A percentile compares a stretch with the other conserved stretches of the same genome.
These are phyloP conservation scores for Populus trichocarpa DNA, from an alignment of 441 rosid species.

Conservation along the genomic window DNA sequence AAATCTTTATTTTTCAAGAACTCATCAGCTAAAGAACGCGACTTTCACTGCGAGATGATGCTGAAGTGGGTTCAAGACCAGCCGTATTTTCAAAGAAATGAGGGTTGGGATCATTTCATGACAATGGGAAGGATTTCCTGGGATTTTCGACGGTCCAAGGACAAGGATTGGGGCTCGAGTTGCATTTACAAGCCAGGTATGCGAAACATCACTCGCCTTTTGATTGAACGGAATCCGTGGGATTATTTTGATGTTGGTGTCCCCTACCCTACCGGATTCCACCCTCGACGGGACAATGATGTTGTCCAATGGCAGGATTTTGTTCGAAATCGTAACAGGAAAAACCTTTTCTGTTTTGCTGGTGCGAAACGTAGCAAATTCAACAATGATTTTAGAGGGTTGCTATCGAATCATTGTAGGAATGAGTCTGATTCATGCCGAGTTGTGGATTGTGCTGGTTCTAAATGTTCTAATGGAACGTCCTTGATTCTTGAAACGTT, in stretches of 20 bases:
- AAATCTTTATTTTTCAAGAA: conserved; percentile 54
- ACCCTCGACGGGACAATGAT: conserved; percentile 75
- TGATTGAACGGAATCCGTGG: conserved; percentile 93
- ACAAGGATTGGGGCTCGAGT: conserved; percentile 84
- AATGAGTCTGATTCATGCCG: conserved; percentile 48
- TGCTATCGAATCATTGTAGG: conserved; percentile 58
- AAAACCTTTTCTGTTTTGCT: conserved; percentile 75
- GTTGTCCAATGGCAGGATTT: conserved; percentile 67
- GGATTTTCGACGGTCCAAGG: conserved; percentile 82
- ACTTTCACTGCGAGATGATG: conserved; percentile 64
- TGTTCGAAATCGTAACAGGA: conserved; percentile 51
- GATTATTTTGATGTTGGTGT: conserved; percentile 92
- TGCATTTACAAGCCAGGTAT: conserved; percentile 76
- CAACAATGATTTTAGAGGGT: conserved; percentile 69
- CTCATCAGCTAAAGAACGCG: conserved; percentile 60
- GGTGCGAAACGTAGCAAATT: conserved; percentile 64
- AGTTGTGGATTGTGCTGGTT: conserved; percentile 57
- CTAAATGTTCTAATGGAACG: conserved; percentile 71
- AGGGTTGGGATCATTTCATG: conserved; percentile 91
- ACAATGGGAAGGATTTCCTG: conserved; percentile 96
- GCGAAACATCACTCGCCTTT: conserved; percentile 88
- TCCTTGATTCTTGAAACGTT: conserved; percentile 69
- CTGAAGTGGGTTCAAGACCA: conserved; percentile 59
- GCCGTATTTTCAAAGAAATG: conserved; percentile 50
- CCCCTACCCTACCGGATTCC: conserved; percentile 97